Evolutionary conservation across 2,329 filamentous ascomycete species (phyloP).

Genomic region (Albifimbria verrucaria): DNA sequence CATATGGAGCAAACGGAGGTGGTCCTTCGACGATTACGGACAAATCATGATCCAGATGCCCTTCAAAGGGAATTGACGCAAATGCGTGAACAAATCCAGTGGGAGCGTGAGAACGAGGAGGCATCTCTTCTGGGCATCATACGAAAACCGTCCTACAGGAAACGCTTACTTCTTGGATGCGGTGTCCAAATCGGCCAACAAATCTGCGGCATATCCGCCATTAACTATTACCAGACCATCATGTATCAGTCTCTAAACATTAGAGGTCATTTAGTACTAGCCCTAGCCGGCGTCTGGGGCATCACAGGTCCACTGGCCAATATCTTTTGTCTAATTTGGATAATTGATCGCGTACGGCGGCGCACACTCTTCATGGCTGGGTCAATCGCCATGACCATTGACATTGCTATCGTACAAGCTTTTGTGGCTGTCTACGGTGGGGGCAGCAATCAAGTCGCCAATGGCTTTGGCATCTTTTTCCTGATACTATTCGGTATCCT

Average conservation of each 20-base stretch:
- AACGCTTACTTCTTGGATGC: neutral
- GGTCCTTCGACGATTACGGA: neutral
- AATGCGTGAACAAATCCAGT: neutral
- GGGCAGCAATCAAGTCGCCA: slow-evolving; percentile 36
- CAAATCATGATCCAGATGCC: neutral
- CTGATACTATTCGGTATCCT: slow-evolving; percentile 51
- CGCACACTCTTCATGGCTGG: slow-evolving; percentile 65
- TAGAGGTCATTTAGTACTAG: slow-evolving; percentile 45
- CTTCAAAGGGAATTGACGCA: neutral
- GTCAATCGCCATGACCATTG: slow-evolving; percentile 52
- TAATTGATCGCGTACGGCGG: slow-evolving; percentile 59
- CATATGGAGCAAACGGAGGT: neutral
- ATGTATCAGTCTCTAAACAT: slow-evolving; percentile 51
- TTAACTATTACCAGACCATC: slow-evolving; percentile 54
- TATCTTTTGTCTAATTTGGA: slow-evolving; percentile 53
- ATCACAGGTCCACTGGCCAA: slow-evolving; percentile 52
- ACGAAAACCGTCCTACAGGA: neutral
- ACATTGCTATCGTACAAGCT: slow-evolving; percentile 23
- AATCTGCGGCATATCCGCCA: slow-evolving; percentile 54
- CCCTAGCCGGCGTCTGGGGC: slow-evolving; percentile 60
- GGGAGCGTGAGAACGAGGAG: neutral
- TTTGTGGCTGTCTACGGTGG: neutral
- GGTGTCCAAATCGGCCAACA: slow-evolving; percentile 26
- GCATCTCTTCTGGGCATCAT: neutral
- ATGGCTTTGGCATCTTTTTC: slow-evolving; percentile 57